Percentiles rank a stretch among this genome's conserved stretches.
These are phyloP conservation scores for Xylariaceae sp. DNA, from an alignment of 2,329 filamentous ascomycete genomes.

Conservation along the genomic window DNA sequence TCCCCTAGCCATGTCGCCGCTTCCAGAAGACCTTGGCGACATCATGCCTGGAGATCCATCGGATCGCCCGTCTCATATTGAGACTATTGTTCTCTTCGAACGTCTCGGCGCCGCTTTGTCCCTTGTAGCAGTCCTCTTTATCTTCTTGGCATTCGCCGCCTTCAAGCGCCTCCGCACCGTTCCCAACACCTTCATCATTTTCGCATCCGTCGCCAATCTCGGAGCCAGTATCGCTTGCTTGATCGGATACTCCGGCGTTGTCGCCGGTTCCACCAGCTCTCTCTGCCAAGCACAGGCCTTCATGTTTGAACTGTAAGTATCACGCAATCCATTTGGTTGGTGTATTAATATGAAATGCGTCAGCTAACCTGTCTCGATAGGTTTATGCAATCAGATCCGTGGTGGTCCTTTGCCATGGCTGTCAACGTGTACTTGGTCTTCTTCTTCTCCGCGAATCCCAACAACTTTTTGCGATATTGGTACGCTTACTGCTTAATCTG, in stretches of 20 bases:
- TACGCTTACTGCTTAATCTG: constrained; percentile 64
- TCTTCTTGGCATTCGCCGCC: constrained; percentile 48
- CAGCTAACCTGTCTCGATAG: constrained; percentile 35
- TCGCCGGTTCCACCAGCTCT: constrained; percentile 45
- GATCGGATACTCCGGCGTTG: constrained; percentile 62
- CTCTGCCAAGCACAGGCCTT: constrained; percentile 60
- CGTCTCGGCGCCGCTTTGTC: constrained; percentile 51
- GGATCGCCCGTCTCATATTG: constrained; percentile 22
- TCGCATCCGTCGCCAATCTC: constrained; percentile 55
- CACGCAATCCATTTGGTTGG: neutral
- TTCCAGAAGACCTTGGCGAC: neutral
- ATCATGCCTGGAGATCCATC: neutral
- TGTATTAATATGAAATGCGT: neutral
- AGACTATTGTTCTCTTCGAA: constrained; percentile 45
- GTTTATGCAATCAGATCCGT: constrained; percentile 72
- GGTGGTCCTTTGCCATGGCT: constrained; percentile 79
- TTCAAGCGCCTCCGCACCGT: constrained; percentile 52
- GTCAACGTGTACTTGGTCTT: constrained; percentile 71
- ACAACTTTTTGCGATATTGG: constrained; percentile 65
- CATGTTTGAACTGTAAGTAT: constrained; percentile 60
- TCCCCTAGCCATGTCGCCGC: constrained; percentile 8
- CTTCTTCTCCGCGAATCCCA: constrained; percentile 55
- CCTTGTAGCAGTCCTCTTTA: constrained; percentile 44
- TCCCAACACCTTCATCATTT: constrained; percentile 58
- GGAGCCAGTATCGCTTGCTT: constrained; percentile 61